phyloP scores from a whole-genome alignment of 2,329 filamentous ascomycete species.

The Akanthomyces muscarius region DNA sequence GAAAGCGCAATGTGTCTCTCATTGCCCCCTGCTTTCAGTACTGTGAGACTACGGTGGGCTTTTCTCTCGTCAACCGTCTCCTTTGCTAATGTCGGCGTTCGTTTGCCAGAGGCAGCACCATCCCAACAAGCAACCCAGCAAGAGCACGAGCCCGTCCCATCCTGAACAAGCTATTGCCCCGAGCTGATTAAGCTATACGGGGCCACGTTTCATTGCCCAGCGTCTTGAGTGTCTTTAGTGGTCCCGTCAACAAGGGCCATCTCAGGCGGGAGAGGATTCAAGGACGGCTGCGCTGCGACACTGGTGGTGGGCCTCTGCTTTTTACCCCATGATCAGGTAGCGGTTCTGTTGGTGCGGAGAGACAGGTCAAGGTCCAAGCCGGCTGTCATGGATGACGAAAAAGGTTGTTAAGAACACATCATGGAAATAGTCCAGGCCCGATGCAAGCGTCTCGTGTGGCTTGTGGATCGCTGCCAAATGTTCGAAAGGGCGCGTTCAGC shows the following conservation, averaged over 20 bases:
- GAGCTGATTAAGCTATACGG: not conserved
- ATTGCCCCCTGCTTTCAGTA: not conserved
- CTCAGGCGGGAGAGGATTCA: not conserved
- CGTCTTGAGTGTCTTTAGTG: not conserved
- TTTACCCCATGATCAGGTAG: constrained; percentile 4
- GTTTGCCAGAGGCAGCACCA: not conserved
- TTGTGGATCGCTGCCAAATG: not conserved
- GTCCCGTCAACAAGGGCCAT: not conserved
- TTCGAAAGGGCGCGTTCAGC: not conserved
- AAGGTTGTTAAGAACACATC: not conserved
- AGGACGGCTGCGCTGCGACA: constrained; percentile 1
- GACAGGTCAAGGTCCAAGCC: not conserved
- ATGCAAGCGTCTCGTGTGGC: not conserved
- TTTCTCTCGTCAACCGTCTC: not conserved
- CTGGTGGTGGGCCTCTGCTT: not conserved
- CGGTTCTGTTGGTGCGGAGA: not conserved
- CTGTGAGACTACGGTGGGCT: not conserved
- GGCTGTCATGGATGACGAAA: not conserved
- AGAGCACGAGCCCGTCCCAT: not conserved
- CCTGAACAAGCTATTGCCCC: not conserved
- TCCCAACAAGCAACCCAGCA: not conserved
- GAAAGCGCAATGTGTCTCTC: not conserved
- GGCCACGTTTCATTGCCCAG: not conserved
- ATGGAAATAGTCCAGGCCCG: not conserved
- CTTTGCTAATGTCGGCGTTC: not conserved